Conservation (phyloP, 1,284 basidiomycete genomes). For the Heterobasidion occidentale region DNA sequence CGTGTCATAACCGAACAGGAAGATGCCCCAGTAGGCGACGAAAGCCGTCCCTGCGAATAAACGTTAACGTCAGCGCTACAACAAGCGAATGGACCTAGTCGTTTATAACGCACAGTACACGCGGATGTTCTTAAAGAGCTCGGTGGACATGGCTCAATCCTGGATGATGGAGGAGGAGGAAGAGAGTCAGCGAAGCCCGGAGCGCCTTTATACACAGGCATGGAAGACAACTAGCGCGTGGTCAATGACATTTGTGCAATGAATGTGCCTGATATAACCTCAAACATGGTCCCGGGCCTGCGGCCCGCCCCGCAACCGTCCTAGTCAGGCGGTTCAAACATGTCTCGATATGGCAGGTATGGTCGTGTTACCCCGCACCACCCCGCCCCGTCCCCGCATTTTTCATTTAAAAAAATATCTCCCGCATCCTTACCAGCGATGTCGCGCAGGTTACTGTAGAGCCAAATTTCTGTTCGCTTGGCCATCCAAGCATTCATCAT, state of each 20-base stretch:
- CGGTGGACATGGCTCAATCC: background rate
- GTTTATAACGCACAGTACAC: background rate
- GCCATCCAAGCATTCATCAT: too few relatives aligned
- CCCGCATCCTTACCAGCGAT: too few relatives aligned
- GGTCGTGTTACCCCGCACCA: background rate
- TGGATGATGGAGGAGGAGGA: background rate
- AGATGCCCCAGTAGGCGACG: constrained; percentile 70
- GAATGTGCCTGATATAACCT: background rate
- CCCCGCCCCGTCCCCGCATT: background rate
- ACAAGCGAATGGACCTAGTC: too few relatives aligned
- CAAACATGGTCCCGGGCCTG: background rate
- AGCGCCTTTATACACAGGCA: background rate
- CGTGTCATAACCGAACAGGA: constrained; percentile 75
- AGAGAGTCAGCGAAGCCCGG: background rate
- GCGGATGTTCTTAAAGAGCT: background rate
- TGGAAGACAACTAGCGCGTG: background rate
- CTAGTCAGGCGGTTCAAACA: background rate
- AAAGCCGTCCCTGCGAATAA: constrained; percentile 51
- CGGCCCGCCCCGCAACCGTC: background rate
- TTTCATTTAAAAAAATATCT: background rate
- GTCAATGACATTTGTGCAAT: too few relatives aligned
- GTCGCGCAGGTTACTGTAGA: too few relatives aligned
- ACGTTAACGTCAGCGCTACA: background rate
- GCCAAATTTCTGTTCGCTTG: too few relatives aligned
- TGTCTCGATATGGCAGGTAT: background rate